Evolutionary conservation across 148 eudicot species (phyloP).

Genomic region (Heliosperma pusillum): DNA sequence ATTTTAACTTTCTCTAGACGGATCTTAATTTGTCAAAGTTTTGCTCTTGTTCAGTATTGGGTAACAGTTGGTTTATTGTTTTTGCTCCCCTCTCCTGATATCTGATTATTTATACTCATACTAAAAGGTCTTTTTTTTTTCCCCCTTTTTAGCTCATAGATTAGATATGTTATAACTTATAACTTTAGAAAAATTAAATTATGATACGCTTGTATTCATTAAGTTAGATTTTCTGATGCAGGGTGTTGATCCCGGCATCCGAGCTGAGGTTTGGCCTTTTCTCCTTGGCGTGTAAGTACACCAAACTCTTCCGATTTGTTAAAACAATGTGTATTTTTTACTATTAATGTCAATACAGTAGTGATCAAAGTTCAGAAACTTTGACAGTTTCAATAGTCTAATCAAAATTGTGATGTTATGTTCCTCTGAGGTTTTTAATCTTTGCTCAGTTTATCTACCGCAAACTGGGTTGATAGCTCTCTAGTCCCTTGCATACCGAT

Average conservation of each 20-base stretch:
- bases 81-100: no score
- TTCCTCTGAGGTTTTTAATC: background rate
- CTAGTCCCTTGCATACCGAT: background rate
- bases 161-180: no score
- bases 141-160: no score
- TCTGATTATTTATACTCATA: no score
- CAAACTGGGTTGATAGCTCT: background rate
- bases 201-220: background rate
- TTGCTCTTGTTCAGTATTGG: background rate
- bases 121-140: no score
- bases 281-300: constrained; percentile 95
- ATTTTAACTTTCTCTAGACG: background rate
- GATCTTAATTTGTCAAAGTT: background rate
- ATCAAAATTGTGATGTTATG: background rate
- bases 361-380: constrained; percentile 5
- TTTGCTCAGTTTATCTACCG: background rate
- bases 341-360: background rate
- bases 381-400: background rate
- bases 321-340: background rate
- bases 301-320: background rate
- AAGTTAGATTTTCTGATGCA: constrained; percentile 31
- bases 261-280: constrained; percentile 98
- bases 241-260: constrained; percentile 90
- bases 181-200: no score
- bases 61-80: background rate